Conservation (phyloP, 768 basidiomycete species). For the Chalciporus piperatus region DNA sequence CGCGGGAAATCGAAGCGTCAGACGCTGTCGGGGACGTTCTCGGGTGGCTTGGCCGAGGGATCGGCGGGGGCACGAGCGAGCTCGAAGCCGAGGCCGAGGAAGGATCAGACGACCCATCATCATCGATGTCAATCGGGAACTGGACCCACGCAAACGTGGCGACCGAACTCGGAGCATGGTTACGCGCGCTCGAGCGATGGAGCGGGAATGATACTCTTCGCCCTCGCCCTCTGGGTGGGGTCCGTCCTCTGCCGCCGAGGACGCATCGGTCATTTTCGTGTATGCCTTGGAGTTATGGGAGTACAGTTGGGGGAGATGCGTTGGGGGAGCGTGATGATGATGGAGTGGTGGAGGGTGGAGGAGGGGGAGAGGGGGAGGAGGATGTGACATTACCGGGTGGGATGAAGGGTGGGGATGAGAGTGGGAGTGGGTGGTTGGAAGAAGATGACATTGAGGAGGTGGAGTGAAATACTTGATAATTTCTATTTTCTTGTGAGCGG, state of each 20-base stretch:
- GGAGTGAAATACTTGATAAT: conserved; percentile 9
- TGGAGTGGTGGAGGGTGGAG: conserved; percentile 16
- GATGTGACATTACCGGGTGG: conserved; percentile 28
- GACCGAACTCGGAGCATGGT: conserved; percentile 56
- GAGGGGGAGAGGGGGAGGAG: conserved; percentile 32
- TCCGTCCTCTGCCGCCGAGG: conserved; percentile 11
- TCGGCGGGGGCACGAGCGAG: conserved; percentile 9
- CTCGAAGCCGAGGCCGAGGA: background rate
- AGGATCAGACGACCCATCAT: background rate
- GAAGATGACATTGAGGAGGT: conserved; percentile 57
- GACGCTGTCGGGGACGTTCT: conserved; percentile 53
- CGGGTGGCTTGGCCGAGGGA: conserved; percentile 51
- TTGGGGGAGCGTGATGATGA: conserved; percentile 29
- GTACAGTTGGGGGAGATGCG: conserved; percentile 12
- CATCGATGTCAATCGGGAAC: conserved; percentile 28
- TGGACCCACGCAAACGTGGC: conserved; percentile 55
- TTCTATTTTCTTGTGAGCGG: too few relatives aligned
- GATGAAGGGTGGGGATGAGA: conserved; percentile 29
- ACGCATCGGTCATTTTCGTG: conserved; percentile 53
- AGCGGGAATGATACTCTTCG: background rate
- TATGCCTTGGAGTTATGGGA: conserved; percentile 43
- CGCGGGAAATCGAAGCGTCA: conserved; percentile 56
- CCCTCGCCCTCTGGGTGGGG: too few relatives aligned
- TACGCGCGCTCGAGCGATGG: conserved; percentile 45
- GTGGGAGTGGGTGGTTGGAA: conserved; percentile 50